phyloP scores from a whole-genome alignment of 805 yeast species.

The Vanderwaltozyma polyspora region DNA sequence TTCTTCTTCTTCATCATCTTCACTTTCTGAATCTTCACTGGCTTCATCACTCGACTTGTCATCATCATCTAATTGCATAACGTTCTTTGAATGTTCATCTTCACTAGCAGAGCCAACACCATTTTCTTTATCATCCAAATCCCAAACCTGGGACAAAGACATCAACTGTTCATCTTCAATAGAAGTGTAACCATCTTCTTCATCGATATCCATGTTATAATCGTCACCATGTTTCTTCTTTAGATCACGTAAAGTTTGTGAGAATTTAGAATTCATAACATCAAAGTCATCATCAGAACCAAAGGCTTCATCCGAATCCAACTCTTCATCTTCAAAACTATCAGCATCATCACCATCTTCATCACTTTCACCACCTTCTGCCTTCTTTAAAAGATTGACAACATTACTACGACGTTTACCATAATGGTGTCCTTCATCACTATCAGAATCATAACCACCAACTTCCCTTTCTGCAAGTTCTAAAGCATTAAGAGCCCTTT shows the following conservation, averaged over 20 bases:
- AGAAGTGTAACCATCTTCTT: slow-evolving; percentile 53
- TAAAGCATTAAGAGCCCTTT: slow-evolving; percentile 39
- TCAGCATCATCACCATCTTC: slow-evolving; percentile 23
- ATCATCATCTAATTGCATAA: slow-evolving; percentile 16
- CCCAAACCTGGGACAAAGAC: slow-evolving; percentile 85
- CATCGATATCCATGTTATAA: slow-evolving; percentile 28
- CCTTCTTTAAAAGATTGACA: slow-evolving; percentile 27
- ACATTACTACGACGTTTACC: slow-evolving; percentile 28
- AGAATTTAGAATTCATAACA: slow-evolving; percentile 50
- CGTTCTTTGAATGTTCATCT: slow-evolving; percentile 6
- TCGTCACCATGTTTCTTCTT: slow-evolving; percentile 29
- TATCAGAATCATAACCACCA: slow-evolving; percentile 22
- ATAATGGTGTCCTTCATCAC: slow-evolving; percentile 23
- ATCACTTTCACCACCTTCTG: slow-evolving; percentile 4
- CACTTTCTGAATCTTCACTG: slow-evolving; percentile 5
- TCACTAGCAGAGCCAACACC: slow-evolving; percentile 8
- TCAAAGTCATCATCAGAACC: slow-evolving; percentile 73
- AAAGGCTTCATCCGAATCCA: slow-evolving; percentile 80
- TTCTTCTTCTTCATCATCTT: slow-evolving; percentile 10
- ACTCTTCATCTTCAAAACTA: slow-evolving; percentile 48
- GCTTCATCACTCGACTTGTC: slow-evolving; percentile 4
- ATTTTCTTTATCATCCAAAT: slow-evolving; percentile 44
- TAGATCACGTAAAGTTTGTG: slow-evolving; percentile 57
- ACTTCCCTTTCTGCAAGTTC: slow-evolving; percentile 37
- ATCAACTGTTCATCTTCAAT: slow-evolving; percentile 67